Percentiles rank a stretch among this genome's conserved stretches.
These are phyloP conservation scores for Hanseniaspora singularis DNA, from an alignment of 805 yeast genomes.

Conservation along the genomic window DNA sequence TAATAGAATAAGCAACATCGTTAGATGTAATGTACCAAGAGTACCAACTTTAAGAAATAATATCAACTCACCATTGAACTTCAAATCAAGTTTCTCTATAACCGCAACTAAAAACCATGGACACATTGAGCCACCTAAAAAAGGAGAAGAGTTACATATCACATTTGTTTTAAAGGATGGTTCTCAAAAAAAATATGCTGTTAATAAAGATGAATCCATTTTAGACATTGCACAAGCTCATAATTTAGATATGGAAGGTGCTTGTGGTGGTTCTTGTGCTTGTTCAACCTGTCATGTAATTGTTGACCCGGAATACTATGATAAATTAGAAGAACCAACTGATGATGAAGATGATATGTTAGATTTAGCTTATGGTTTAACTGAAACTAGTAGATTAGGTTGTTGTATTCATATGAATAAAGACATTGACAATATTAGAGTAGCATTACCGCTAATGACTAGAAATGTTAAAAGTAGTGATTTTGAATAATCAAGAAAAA, in stretches of 20 bases:
- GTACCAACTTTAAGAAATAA: background rate
- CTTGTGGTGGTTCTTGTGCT: conserved; percentile 98
- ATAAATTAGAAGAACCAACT: conserved; percentile 81
- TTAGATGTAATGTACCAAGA: no score
- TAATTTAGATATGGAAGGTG: conserved; percentile 92
- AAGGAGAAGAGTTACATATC: conserved; percentile 80
- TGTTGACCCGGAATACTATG: conserved; percentile 90
- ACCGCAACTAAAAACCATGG: conserved; percentile 42
- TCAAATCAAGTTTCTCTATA: background rate
- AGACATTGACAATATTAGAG: conserved; percentile 83
- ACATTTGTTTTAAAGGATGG: conserved; percentile 93
- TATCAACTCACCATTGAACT: no score
- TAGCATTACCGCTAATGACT: conserved; percentile 95
- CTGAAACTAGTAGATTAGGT: conserved; percentile 92
- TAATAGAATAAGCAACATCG: no score
- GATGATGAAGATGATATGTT: conserved; percentile 98
- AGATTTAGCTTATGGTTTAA: conserved; percentile 91
- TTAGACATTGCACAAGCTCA: conserved; percentile 91
- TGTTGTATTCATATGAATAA: conserved; percentile 86
- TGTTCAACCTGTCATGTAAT: conserved; percentile 96
- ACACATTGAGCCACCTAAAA: conserved; percentile 77
- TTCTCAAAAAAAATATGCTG: conserved; percentile 66
- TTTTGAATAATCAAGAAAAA: conserved; percentile 35
- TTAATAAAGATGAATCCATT: conserved; percentile 80
- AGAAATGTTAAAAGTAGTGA: conserved; percentile 78